Base-by-base conservation (phyloP, 805 yeast species). In the Candida fluviatilis region DNA sequence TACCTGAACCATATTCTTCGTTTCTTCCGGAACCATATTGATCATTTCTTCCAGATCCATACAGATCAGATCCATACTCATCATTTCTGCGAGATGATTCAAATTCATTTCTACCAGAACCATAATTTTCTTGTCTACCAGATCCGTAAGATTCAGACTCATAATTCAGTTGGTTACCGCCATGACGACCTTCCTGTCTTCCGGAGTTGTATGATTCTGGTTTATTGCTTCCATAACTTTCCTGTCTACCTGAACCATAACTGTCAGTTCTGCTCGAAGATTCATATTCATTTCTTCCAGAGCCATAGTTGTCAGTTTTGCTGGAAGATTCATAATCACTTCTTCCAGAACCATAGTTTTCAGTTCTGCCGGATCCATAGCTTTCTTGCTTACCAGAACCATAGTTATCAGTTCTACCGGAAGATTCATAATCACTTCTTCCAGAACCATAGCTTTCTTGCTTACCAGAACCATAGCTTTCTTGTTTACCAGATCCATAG, bases 281-380 rank as follows among this genome's bases (percentile, higher is more conserved):
- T 10, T 30, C 18, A 15, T 12, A 16, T 30, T 30, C 18, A 18
- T 30, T 30, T 30, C 33, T 15, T n/a, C 33, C 33, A 30, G 12
- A 15, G 18, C 18, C 18, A 30, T 12, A 15, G 18, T 30, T 15
- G 5, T 30, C 33, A n/a, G 6, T 27, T 27, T n/a, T 27, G n/a
- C 31, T n/a, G 12, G 16, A n/a, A 12, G 16, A n/a, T n/a, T 30
- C n/a, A 15, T 30, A n/a, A 7, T 30, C 33, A 30, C 5, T 13
- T 30, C 18, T 30, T 10, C 18, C 18, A 13, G 12, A 10, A 15
- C 18, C 33, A 14, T 27, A 12, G 31, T 27, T 27, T n/a, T 15
- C 18, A 18, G 10, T 30, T 30, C 33, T 30, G 18, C 33, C 33
- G 6, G 6, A 10, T 6, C 24, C 24, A 21, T n/a, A 7, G n/a